Conservation (phyloP, 2,329 filamentous ascomycete genomes). For the Diaporthe velutina region DNA sequence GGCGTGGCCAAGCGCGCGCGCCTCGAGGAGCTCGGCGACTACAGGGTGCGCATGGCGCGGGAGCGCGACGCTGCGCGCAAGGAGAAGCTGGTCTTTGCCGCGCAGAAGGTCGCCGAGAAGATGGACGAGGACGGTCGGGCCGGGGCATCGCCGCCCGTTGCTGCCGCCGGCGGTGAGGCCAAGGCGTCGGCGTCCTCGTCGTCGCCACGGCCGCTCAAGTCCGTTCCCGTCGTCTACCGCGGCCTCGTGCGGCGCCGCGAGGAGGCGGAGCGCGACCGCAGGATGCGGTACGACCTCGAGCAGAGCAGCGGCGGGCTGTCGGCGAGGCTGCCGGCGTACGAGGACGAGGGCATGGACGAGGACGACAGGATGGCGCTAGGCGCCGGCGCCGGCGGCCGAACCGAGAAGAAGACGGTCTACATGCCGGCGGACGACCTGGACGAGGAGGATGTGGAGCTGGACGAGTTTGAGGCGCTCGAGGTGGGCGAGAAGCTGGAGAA, state of each 20-base stretch:
- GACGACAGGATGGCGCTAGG: conserved; percentile 80
- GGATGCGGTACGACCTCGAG: conserved; percentile 75
- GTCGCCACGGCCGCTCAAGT: conserved; percentile 67
- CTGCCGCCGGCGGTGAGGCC: not conserved
- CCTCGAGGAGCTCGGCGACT: conserved; percentile 70
- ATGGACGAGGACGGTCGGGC: conserved; percentile 66
- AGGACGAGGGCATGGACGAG: conserved; percentile 74
- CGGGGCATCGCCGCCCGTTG: conserved; percentile 53
- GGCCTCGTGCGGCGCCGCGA: conserved; percentile 78
- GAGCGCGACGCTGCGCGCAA: conserved; percentile 77
- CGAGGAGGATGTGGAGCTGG: conserved; percentile 83
- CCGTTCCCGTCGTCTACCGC: conserved; percentile 84
- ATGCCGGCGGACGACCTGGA: conserved; percentile 78
- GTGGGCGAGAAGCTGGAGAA: conserved; percentile 74
- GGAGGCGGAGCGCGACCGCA: conserved; percentile 76
- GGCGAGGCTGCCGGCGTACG: conserved; percentile 71
- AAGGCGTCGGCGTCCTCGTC: conserved; percentile 54
- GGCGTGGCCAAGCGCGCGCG: conserved; percentile 67
- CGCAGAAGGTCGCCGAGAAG: conserved; percentile 85
- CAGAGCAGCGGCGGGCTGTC: conserved; percentile 65
- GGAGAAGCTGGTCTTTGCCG: conserved; percentile 79
- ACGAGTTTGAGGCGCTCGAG: conserved; percentile 80
- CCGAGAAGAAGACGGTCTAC: conserved; percentile 62
- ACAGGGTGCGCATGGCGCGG: conserved; percentile 76
- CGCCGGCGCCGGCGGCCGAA: conserved; percentile 49